Conservation (phyloP, 2,329 filamentous ascomycete genomes). For the Helminthosporium solani region DNA sequence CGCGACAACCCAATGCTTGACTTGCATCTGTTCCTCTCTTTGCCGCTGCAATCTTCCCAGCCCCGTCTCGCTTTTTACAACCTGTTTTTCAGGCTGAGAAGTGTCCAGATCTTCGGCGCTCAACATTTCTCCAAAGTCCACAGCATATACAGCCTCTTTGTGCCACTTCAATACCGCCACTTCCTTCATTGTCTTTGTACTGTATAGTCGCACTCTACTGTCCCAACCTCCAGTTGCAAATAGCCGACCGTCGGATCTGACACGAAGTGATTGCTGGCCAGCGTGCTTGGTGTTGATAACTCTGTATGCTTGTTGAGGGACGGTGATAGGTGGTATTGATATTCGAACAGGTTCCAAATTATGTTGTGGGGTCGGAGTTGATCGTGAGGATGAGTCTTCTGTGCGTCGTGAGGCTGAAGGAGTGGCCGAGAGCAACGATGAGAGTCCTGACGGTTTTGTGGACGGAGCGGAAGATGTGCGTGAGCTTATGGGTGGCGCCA, state of each 20-base stretch:
- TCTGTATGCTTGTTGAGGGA: conserved; percentile 55
- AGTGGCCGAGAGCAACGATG: conserved; percentile 24
- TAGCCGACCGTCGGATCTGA: conserved; percentile 78
- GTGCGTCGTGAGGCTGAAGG: conserved; percentile 4
- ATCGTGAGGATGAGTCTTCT: conserved; percentile 29
- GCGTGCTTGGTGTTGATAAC: conserved; percentile 77
- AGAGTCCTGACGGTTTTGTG: conserved; percentile 18
- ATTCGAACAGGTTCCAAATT: conserved; percentile 11
- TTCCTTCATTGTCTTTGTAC: conserved; percentile 76
- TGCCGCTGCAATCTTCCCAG: conserved; percentile 32
- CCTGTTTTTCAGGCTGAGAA: not conserved
- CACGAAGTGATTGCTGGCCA: conserved; percentile 77
- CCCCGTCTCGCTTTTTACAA: conserved; percentile 14
- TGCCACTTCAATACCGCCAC: conserved; percentile 95
- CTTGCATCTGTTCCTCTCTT: conserved; percentile 57
- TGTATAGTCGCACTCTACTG: conserved; percentile 76
- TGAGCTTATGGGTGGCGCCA: not conserved
- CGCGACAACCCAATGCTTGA: conserved; percentile 83
- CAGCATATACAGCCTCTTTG: conserved; percentile 78
- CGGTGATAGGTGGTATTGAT: conserved; percentile 3
- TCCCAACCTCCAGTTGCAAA: conserved; percentile 96
- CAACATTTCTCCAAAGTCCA: conserved; percentile 64
- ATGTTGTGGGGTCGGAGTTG: conserved; percentile 10
- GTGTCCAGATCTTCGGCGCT: conserved; percentile 7
- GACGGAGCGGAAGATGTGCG: conserved; percentile 1